Evolutionary conservation across 78 protist species (phyloP), one percentile per base, ranked within the genome.

Genomic region (Isochrysis galbana): DNA sequence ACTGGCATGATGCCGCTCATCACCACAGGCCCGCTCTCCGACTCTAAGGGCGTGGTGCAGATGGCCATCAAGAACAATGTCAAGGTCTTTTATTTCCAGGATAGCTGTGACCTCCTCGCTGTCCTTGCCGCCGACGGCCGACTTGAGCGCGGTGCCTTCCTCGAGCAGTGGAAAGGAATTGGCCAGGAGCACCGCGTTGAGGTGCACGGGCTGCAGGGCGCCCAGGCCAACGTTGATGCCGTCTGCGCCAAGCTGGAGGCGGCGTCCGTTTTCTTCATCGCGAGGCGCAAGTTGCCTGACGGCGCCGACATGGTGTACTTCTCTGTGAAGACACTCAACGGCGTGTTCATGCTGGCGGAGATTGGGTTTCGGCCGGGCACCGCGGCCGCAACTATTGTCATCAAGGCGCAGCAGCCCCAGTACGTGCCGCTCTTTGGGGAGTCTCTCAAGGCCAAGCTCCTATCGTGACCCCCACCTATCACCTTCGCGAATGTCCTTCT

Each of bases 51-150:
- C 19, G 29, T 0, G 34, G 78, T 90, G 46, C 97, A 96, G 92
- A 45, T 96, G 1, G 97, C 97, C 3, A 25, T 96, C 42, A 92
- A 93, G 93, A 96, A 87, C 94, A 94, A 91, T 93, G 55, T 88
- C 39, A 91, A 90, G 78, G 95, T 96, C 34, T 86, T 82, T 47
- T 95, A 95, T 90, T 93, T 91, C 47, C 54, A 46, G 84, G 84
- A 77, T 46, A 1, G 29, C 48, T 3, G 22, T 29, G 84, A 77
- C 14, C 29, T 77, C 46, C 5, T 39, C 84, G 23, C 32, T 29
- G 34, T 77, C 84, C 47, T 77, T 46, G 2, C 84, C 36, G 84
- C 84, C 84, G 84, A 77, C 84, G 84, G 84, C 32, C 84, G 84
- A 29, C 46, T 77, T 32, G 84, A 77, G 23, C 5, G n/a, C 34